These are phyloP conservation scores for Candida alai DNA, from an alignment of 805 yeast genomes.

Conservation along the genomic window DNA sequence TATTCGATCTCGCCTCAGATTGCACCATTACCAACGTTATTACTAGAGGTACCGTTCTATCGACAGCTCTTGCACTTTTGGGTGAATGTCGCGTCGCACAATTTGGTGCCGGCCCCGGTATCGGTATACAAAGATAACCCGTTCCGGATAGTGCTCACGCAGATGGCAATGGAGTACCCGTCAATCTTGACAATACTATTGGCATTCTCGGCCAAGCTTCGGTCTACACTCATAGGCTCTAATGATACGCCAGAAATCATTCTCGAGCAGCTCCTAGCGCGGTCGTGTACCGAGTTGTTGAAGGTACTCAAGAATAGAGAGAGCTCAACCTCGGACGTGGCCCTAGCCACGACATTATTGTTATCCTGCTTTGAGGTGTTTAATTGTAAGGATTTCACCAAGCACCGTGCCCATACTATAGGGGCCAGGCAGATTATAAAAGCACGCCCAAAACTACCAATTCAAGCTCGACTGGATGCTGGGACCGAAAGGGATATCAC, in stretches of 20 bases:
- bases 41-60: slow-evolving; percentile 56
- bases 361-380: slow-evolving; percentile 53
- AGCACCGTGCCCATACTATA: slow-evolving; percentile 61
- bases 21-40: slow-evolving; percentile 56
- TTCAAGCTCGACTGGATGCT: slow-evolving; percentile 9
- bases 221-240: slow-evolving; percentile 21
- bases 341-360: slow-evolving; percentile 58
- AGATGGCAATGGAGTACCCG: slow-evolving; percentile 58
- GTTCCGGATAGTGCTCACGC: slow-evolving; percentile 60
- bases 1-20: slow-evolving; percentile 30
- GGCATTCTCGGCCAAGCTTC: slow-evolving; percentile 36
- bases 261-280: slow-evolving; percentile 49
- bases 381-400: slow-evolving; percentile 41
- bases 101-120: slow-evolving; percentile 64
- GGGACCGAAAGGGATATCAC: slow-evolving; percentile 39
- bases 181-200: slow-evolving; percentile 55
- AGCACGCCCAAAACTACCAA: slow-evolving; percentile 31
- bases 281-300: slow-evolving; percentile 57
- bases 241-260: slow-evolving; percentile 34
- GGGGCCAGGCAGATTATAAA: slow-evolving; percentile 66
- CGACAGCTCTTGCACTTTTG: slow-evolving; percentile 61
- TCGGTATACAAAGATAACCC: slow-evolving; percentile 57
- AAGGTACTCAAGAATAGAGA: slow-evolving; percentile 45
- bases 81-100: slow-evolving; percentile 54
- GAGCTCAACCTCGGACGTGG: slow-evolving; percentile 60